Percentiles rank a stretch among this genome's conserved stretches.
Evolutionary conservation across 805 yeast species (phyloP).

Genomic region (Cyberlindnera mississippiensis): DNA sequence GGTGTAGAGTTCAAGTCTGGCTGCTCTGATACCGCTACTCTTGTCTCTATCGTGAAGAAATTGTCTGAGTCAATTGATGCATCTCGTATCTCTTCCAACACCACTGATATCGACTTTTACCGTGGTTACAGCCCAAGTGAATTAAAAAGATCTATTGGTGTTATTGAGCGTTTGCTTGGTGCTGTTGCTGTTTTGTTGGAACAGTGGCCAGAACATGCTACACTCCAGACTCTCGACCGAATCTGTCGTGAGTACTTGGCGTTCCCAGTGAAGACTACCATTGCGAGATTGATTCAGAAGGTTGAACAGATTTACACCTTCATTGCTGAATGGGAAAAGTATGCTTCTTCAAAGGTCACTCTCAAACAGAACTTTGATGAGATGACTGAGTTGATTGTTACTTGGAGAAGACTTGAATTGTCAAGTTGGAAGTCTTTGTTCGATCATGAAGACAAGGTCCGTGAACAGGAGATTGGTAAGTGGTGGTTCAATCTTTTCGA

Average conservation of each 20-base stretch:
- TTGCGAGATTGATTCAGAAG: slow-evolving; percentile 74
- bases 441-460: slow-evolving; percentile 50
- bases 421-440: slow-evolving; percentile 81
- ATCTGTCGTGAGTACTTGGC: slow-evolving; percentile 62
- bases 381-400: slow-evolving; percentile 65
- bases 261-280: slow-evolving; percentile 63
- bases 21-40: slow-evolving; percentile 26
- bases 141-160: slow-evolving; percentile 50
- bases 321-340: slow-evolving; percentile 90
- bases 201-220: slow-evolving; percentile 96
- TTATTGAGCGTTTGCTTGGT: slow-evolving; percentile 42
- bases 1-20: slow-evolving; percentile 22
- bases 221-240: slow-evolving; percentile 62
- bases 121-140: slow-evolving; percentile 57
- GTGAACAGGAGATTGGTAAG: slow-evolving; percentile 53
- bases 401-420: slow-evolving; percentile 89
- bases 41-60: slow-evolving; percentile 35
- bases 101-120: slow-evolving; percentile 56
- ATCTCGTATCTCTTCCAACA: slow-evolving; percentile 24
- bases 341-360: slow-evolving; percentile 76
- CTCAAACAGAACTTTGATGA: slow-evolving; percentile 50
- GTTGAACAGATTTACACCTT: slow-evolving; percentile 82
- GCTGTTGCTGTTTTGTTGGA: slow-evolving; percentile 44
- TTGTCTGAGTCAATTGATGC: slow-evolving; percentile 33
- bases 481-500: slow-evolving; percentile 96